These are phyloP conservation scores for Macrophomina pseudophaseolina DNA, from an alignment of 2,329 filamentous ascomycete genomes.

Conservation along the genomic window DNA sequence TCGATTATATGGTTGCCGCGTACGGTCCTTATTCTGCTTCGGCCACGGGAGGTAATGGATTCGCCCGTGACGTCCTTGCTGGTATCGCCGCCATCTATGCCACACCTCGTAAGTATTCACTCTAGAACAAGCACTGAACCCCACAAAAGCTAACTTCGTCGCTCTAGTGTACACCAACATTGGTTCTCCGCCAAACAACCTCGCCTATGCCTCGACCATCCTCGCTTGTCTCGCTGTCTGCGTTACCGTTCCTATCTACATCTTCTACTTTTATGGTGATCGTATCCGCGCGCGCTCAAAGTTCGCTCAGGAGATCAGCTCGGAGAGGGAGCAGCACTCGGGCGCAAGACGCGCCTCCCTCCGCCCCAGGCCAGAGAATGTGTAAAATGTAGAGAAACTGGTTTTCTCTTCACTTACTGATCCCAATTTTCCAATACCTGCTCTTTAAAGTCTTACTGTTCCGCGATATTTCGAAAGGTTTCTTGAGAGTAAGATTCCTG, in stretches of 20 bases:
- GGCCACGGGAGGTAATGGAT: slow-evolving; percentile 77
- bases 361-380: not conserved
- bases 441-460: not conserved
- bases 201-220: slow-evolving; percentile 61
- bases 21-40: slow-evolving; percentile 76
- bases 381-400: not conserved
- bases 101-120: slow-evolving; percentile 51
- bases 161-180: slow-evolving; percentile 40
- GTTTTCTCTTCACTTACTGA: too few relatives aligned
- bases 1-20: slow-evolving; percentile 77
- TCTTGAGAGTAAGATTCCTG: not conserved
- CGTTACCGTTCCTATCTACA: slow-evolving; percentile 59
- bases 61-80: slow-evolving; percentile 74
- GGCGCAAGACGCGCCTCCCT: slow-evolving; percentile 31
- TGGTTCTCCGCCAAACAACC: slow-evolving; percentile 41
- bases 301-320: slow-evolving; percentile 55
- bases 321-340: slow-evolving; percentile 36
- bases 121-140: too few relatives aligned
- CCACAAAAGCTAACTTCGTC: slow-evolving; percentile 31
- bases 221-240: slow-evolving; percentile 57
- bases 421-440: not conserved
- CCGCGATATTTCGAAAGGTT: not conserved
- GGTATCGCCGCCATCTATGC: slow-evolving; percentile 73
- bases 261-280: slow-evolving; percentile 63
- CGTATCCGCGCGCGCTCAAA: slow-evolving; percentile 56